A percentile compares a stretch with the other conserved stretches of the same genome.
Conservation (phyloP, 2,329 filamentous ascomycete genomes). For the Atkinsonella hypoxylon region DNA sequence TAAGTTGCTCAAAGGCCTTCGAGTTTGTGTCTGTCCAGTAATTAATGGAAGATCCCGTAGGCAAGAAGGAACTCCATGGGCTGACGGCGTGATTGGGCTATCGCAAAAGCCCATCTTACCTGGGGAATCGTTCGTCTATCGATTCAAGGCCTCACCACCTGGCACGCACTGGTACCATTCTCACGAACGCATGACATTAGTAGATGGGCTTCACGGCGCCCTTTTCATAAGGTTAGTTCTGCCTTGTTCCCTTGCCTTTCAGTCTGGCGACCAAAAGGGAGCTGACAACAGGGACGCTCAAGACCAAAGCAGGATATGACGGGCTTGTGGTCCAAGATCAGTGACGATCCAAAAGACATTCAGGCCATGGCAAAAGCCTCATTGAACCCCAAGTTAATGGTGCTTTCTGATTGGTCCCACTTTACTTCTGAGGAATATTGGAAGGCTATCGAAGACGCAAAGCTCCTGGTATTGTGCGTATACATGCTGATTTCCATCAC, state of each 20-base stretch:
- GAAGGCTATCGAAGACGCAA: background rate
- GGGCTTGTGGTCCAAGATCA: conserved; percentile 2
- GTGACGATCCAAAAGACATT: conserved; percentile 1
- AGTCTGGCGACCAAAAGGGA: background rate
- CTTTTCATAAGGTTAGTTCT: background rate
- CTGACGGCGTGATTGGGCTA: conserved; percentile 32
- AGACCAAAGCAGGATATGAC: conserved; percentile 2
- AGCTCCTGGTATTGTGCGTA: no score
- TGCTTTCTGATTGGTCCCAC: conserved; percentile 9
- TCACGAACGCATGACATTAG: conserved; percentile 4
- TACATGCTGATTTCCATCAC: no score
- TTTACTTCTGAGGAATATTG: conserved; percentile 4
- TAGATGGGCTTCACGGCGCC: conserved; percentile 9
- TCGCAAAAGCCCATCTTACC: conserved; percentile 28
- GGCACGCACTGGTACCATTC: conserved; percentile 9
- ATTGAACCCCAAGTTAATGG: conserved; percentile 1
- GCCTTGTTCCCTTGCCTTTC: no score
- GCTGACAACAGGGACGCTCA: background rate
- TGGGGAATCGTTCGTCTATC: conserved; percentile 23
- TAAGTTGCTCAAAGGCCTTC: background rate
- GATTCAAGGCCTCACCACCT: conserved; percentile 7
- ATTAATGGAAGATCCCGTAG: background rate
- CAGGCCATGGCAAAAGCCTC: conserved; percentile 7
- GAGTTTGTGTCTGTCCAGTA: no score
- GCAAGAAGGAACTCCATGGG: conserved; percentile 24